These are phyloP conservation scores for Fusarium coffeatum DNA, from an alignment of 2,329 filamentous ascomycete genomes.

Conservation along the genomic window DNA sequence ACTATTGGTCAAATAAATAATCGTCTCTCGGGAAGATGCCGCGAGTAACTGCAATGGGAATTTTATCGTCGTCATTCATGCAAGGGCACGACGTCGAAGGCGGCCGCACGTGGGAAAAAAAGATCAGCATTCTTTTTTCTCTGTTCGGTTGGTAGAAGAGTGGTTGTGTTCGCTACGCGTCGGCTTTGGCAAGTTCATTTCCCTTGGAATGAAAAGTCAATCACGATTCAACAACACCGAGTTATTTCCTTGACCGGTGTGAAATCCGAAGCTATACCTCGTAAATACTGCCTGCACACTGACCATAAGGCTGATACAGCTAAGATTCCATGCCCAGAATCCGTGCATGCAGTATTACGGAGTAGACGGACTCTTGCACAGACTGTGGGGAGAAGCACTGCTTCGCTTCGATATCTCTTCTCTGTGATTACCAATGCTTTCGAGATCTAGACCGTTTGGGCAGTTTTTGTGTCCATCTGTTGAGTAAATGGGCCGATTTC, in stretches of 20 bases:
- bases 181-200: background rate
- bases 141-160: background rate
- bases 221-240: background rate
- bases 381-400: background rate
- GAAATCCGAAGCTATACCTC: background rate
- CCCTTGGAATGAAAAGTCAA: background rate
- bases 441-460: constrained; percentile 18
- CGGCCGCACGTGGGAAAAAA: background rate
- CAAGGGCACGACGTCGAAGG: constrained; percentile 6
- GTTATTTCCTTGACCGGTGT: background rate
- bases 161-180: constrained; percentile 4
- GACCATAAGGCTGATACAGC: constrained; percentile 17
- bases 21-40: background rate
- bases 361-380: background rate
- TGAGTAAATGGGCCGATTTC: constrained; percentile 30
- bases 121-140: constrained; percentile 7
- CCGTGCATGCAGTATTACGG: background rate
- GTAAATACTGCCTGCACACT: background rate
- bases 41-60: background rate
- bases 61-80: background rate
- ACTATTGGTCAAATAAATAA: background rate
- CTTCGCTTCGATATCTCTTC: too few relatives aligned
- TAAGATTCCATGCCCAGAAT: background rate
- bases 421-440: too few relatives aligned
- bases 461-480: constrained; percentile 9